Evolutionary conservation across 768 basidiomycete genomes (phyloP).

Genomic region (Termitomyces sp.): DNA sequence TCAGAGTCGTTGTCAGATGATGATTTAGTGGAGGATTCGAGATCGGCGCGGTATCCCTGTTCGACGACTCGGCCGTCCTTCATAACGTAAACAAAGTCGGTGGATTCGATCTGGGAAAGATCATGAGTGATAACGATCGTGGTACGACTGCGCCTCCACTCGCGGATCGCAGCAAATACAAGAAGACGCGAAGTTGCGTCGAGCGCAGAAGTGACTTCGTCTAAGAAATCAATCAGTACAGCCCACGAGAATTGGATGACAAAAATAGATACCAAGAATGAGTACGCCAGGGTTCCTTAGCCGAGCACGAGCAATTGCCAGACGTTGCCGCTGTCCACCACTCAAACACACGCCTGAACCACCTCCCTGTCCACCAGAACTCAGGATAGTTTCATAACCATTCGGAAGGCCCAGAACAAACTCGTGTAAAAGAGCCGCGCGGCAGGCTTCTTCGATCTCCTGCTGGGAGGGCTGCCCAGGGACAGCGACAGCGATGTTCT

Average conservation of each 20-base stretch:
- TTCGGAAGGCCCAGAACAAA: constrained; percentile 81
- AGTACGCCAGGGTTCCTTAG: constrained; percentile 84
- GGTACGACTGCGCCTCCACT: constrained; percentile 73
- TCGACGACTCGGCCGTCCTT: constrained; percentile 76
- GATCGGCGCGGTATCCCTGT: constrained; percentile 80
- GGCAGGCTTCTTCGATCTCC: constrained; percentile 79
- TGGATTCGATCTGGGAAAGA: constrained; percentile 66
- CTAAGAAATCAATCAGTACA: constrained; percentile 27
- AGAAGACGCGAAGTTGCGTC: constrained; percentile 84
- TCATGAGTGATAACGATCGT: constrained; percentile 97
- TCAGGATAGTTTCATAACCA: constrained; percentile 83
- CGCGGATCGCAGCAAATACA: constrained; percentile 67
- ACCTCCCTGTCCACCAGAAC: constrained; percentile 40
- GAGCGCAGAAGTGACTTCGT: constrained; percentile 79
- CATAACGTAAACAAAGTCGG: constrained; percentile 93
- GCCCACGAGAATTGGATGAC: background rate
- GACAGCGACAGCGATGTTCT: constrained; percentile 78
- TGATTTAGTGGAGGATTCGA: constrained; percentile 41
- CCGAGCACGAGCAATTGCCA: constrained; percentile 85
- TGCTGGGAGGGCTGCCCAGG: constrained; percentile 53
- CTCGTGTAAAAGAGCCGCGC: constrained; percentile 81
- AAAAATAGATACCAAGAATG: constrained; percentile 69
- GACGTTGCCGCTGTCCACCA: constrained; percentile 88
- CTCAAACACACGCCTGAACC: constrained; percentile 57
- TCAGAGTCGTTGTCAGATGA: background rate